Base-by-base conservation (phyloP, 225 moss, liverwort and hornwort species). In the Bryum argenteum region DNA sequence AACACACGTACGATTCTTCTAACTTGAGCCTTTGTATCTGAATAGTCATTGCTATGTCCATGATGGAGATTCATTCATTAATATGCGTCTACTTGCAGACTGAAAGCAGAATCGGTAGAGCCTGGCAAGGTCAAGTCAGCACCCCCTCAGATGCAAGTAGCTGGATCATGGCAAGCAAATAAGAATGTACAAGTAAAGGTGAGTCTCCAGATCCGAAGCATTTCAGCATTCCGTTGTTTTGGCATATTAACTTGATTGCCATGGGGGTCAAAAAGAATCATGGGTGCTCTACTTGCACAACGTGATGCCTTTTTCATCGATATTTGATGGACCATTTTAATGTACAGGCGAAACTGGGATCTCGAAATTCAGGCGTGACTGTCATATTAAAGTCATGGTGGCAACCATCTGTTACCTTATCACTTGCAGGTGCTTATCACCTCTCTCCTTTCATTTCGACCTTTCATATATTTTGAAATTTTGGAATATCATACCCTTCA, bases 101-200 rank as follows among this genome's bases (percentile, higher is more conserved):
- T 94, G 65, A 79, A 80, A 69, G 55, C 57, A 66, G 57, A 68
- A 38, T 24, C 57, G 58, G 70, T 61, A 21, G 75, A 80, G n/a
- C 18, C 77, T 54, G 61, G 71, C 67, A 78, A 82, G 39, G 11
- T 65, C 23, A 54, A 33, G 16, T 68, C 80, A 48, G 81, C 64
- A 72, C 76, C 86, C 58, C 85, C 91, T n/a, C 86, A 55, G 43
- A 79, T 93, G 93, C 91, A 90, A 85, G 70, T 93, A 66, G 96
- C 91, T 77, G 93, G 87, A 39, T 89, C 96, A 54, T 96, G 96
- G 96, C 96, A 96, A 72, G 91, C 91, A 44, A 96, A 96, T 69
- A 96, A 96, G 78, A 96, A 93, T 70, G 64, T 93, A 9, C 85
- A 91, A 66, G 65, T 96, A 54, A 96, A 96, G 91, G 93, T 91